Evolutionary conservation across 2,329 filamentous ascomycete species (phyloP).

Genomic region (Mollisia scopiformis): DNA sequence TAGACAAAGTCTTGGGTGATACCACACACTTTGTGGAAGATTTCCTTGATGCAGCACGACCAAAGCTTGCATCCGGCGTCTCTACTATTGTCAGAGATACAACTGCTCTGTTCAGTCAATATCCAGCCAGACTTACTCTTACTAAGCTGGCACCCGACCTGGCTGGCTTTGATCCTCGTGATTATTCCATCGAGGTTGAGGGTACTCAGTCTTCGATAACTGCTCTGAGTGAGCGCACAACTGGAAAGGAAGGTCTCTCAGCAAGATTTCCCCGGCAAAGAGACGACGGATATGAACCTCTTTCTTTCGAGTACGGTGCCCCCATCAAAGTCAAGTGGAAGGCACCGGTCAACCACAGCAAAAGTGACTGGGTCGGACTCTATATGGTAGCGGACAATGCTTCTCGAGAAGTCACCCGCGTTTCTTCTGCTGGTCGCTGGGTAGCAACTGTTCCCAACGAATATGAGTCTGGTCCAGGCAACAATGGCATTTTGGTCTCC

Average conservation of each 20-base stretch:
- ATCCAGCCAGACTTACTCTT: slow-evolving; percentile 83
- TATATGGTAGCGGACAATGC: slow-evolving; percentile 96
- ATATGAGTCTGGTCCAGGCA: slow-evolving; percentile 76
- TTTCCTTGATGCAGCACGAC: slow-evolving; percentile 81
- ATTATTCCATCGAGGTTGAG: slow-evolving; percentile 78
- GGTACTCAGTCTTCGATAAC: slow-evolving; percentile 60
- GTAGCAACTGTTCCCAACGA: slow-evolving; percentile 75
- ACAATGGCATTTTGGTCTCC: slow-evolving; percentile 74
- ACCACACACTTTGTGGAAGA: slow-evolving; percentile 90
- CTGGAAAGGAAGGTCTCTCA: slow-evolving; percentile 73
- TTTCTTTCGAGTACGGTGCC: slow-evolving; percentile 85
- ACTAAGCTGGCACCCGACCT: slow-evolving; percentile 79
- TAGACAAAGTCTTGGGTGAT: slow-evolving; percentile 85
- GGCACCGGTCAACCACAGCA: slow-evolving; percentile 83
- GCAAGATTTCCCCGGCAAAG: slow-evolving; percentile 67
- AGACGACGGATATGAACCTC: slow-evolving; percentile 67
- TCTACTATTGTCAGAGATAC: slow-evolving; percentile 88
- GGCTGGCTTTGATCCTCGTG: slow-evolving; percentile 75
- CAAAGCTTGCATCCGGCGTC: slow-evolving; percentile 84
- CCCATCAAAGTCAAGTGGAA: slow-evolving; percentile 91
- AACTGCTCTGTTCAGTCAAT: slow-evolving; percentile 83
- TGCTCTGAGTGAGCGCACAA: slow-evolving; percentile 60
- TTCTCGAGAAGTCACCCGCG: slow-evolving; percentile 80
- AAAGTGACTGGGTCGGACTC: slow-evolving; percentile 92
- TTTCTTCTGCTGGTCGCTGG: slow-evolving; percentile 89